Conservation (phyloP, 306 rosid species). For the Pterocarpus santalinus region DNA sequence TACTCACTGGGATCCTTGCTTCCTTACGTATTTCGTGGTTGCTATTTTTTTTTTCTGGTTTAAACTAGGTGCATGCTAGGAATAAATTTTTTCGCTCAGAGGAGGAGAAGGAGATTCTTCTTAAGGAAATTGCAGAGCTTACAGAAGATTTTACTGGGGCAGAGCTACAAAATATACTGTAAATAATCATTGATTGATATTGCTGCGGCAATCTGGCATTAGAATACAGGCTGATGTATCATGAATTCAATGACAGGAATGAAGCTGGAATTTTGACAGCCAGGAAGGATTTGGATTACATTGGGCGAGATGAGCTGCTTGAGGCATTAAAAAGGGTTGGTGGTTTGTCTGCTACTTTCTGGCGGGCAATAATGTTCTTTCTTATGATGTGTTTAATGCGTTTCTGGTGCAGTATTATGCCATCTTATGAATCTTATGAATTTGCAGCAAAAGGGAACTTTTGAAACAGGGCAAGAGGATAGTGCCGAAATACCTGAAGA, state of each 20-base stretch:
- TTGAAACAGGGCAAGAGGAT: conserved; percentile 99
- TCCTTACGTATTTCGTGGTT: conserved; percentile 27
- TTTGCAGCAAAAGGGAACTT: conserved; percentile 98
- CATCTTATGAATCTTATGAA: conserved; percentile 44
- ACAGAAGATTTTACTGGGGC: conserved; percentile 99
- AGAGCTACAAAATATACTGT: conserved; percentile 97
- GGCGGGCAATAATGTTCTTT: conserved; percentile 46
- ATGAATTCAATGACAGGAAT: conserved; percentile 69
- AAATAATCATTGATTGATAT: conserved; percentile 46
- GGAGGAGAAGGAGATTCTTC: conserved; percentile 78
- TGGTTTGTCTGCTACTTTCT: conserved; percentile 39
- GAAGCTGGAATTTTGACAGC: conserved; percentile 99
- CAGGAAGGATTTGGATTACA: conserved; percentile 91
- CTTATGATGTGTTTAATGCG: conserved; percentile 7
- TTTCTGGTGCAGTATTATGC: conserved; percentile 15
- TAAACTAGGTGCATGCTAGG: conserved; percentile 92
- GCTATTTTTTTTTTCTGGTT: conserved; percentile 30
- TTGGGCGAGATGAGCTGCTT: conserved; percentile 87
- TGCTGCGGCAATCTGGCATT: conserved; percentile 37
- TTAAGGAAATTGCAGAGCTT: conserved; percentile 83
- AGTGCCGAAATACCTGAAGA: conserved; percentile 93
- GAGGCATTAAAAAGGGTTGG: conserved; percentile 98
- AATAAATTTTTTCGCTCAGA: conserved; percentile 86
- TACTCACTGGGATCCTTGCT: conserved; percentile 34
- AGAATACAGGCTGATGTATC: conserved; percentile 45